Base-by-base conservation (phyloP, 331 rosid species). In the Quercus tomentella region DNA sequence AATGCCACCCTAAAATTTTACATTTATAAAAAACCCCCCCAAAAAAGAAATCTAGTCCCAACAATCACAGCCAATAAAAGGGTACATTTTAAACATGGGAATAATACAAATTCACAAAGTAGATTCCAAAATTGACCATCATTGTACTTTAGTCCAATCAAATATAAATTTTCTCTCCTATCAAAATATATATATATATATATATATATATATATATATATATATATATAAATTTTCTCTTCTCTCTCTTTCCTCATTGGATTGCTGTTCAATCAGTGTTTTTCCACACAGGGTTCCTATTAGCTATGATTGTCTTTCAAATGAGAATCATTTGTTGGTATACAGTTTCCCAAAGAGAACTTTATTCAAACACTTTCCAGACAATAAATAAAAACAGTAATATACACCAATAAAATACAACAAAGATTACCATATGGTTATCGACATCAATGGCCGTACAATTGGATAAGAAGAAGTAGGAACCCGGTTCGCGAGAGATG, bases 391-490 rank as follows among this genome's bases (percentile, higher is more conserved):
- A 49, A 11, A 49, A 49, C 54, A 49, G 52, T 45, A 45, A 45
- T 1, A 10, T 45, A 7, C 2, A 35, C 43, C 2, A 45, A 45
- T 49, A 49, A 12, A 49, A 49, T 1, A 49, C 12, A 49, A 14
- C 5, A 11, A 49, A 49, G 54, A 49, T 49, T 77, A 89, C 92
- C 92, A 65, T 10, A 63, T 91, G 98, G 10, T 91, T 79, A 54
- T 87, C 75, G n/a, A 91, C 28, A 45, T 90, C 87, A 28, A 96
- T 61, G 54, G 65, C 82, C 41, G 84, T 86, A 65, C 98, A 91
- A 35, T 89, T 96, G 4, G 98, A 89, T n/a, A 96, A 97, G 88
- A 91, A 96, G 91, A 93, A 96, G 75, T 69, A 96, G 2, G 99
- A 96, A 8, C 96, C 98, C 3, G 99, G 94, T 73, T 96, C 91